A percentile compares a stretch with the other conserved stretches of the same genome.
phyloP scores from a whole-genome alignment of 2,329 filamentous ascomycete species.

The Eutypa lata region DNA sequence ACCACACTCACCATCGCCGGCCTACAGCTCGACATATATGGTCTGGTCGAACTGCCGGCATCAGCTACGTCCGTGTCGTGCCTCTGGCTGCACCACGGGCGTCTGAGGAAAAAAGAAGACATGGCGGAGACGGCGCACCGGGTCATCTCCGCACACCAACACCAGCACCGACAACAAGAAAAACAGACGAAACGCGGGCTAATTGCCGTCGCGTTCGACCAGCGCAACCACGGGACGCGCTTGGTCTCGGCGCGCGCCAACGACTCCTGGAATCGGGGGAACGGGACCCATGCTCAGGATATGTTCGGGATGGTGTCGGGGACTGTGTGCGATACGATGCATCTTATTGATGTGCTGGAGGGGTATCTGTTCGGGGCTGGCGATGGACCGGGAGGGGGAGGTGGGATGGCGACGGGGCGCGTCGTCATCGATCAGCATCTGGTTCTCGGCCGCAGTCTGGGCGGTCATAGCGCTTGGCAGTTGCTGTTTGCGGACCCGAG shows the following conservation, averaged over 20 bases:
- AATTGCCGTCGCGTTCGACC: conserved; percentile 83
- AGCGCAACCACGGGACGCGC: conserved; percentile 84
- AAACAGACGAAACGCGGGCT: conserved; percentile 49
- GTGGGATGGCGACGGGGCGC: conserved; percentile 17
- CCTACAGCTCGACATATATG: conserved; percentile 76
- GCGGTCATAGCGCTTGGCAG: conserved; percentile 87
- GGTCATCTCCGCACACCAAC: conserved; percentile 67
- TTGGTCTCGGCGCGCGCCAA: conserved; percentile 67
- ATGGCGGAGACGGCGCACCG: conserved; percentile 76
- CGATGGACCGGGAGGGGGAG: conserved; percentile 24
- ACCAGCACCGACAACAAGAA: conserved; percentile 29
- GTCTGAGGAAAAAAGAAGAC: conserved; percentile 64
- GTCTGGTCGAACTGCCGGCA: conserved; percentile 67
- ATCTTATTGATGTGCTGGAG: conserved; percentile 74
- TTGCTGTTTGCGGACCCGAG: conserved; percentile 73
- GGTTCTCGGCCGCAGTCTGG: conserved; percentile 78
- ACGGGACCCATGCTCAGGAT: conserved; percentile 79
- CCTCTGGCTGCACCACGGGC: conserved; percentile 89
- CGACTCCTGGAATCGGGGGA: conserved; percentile 74
- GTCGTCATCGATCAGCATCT: conserved; percentile 67
- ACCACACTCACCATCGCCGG: conserved; percentile 72
- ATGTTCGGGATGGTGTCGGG: conserved; percentile 79
- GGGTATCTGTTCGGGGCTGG: conserved; percentile 64
- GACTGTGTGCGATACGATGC: conserved; percentile 70
- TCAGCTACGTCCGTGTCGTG: conserved; percentile 60